These are phyloP conservation scores for Suillus bovinus DNA, from an alignment of 768 basidiomycete genomes.

Conservation along the genomic window DNA sequence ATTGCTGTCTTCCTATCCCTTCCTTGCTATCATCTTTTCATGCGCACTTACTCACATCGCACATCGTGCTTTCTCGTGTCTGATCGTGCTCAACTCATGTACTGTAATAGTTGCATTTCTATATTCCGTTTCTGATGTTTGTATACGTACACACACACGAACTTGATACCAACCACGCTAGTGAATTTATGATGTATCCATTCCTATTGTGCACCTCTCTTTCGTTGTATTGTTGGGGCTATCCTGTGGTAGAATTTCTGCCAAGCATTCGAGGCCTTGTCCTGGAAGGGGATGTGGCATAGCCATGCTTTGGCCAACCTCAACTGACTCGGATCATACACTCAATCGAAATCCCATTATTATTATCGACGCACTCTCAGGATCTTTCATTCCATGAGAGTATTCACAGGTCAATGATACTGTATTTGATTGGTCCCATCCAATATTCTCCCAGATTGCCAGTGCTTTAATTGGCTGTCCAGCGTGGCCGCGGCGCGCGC, in stretches of 20 bases:
- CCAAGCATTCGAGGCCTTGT: background rate
- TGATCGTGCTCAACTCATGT: conserved; percentile 1
- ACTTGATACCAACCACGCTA: conserved; percentile 7
- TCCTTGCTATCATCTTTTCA: background rate
- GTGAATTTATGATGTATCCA: conserved; percentile 5
- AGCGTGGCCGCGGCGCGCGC: background rate
- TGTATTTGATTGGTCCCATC: background rate
- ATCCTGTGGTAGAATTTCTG: background rate
- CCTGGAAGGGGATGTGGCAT: background rate
- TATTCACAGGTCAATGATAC: background rate
- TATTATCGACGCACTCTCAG: background rate
- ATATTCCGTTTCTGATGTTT: background rate
- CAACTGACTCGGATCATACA: background rate
- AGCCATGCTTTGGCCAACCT: background rate
- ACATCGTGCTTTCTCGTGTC: background rate
- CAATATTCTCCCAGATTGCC: background rate
- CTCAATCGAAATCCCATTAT: background rate
- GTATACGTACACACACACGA: conserved; percentile 5
- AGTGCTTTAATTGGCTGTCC: background rate
- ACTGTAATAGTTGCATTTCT: conserved; percentile 7
- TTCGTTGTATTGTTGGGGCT: background rate
- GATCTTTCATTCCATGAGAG: background rate
- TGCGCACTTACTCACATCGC: background rate
- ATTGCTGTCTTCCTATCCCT: background rate
- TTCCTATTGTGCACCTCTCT: background rate